Base-by-base conservation (phyloP, 2,329 filamentous ascomycete species). In the Trichophyton benhamiae region DNA sequence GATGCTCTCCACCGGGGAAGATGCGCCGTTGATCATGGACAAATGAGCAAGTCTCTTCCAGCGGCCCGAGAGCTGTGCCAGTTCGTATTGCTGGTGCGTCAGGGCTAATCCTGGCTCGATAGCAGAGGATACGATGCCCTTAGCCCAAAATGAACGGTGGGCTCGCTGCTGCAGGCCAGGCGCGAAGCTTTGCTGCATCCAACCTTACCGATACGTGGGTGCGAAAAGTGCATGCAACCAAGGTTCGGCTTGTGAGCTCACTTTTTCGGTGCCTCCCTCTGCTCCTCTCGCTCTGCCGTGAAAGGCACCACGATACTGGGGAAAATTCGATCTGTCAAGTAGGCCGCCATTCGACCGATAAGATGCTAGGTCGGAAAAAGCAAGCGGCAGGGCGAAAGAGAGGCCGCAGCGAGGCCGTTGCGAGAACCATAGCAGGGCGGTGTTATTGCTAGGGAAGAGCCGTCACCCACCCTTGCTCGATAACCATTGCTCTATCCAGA, bases 1-100 rank as follows among this genome's bases (percentile, higher is more conserved):
- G 22, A 13, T 2, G 49, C 49, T 13, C 49, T 53, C 49, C 49
- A 53, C 49, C 49, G 20, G 49, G 22, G 49, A 22, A 53, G 20
- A 53, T 53, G 49, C 49, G 49, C 49, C 49, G 49, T 53, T 53
- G 49, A 53, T 53, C 49, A 53, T 53, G 49, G 13, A 53, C 49
- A 53, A 53, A 53, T 53, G 49, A 53, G 49, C 49, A 53, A 33
- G 49, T 53, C 49, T 53, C 49, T 33, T 53, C 49, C 49, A 53
- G 49, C 49, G 49, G 49, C 49, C 49, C 49, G 49, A 30, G 49
- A 53, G 49, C 49, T 53, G 49, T n/a, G 49, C 49, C 27, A 53
- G 27, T 33, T 53, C 49, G 49, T 53, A 53, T 53, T 53, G 3
- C 49, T 33, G 3, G 27, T n/a, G 3, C 8, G 49, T 53, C 44